Base-by-base conservation (phyloP, 768 basidiomycete species). In the Lentinula sp. region DNA sequence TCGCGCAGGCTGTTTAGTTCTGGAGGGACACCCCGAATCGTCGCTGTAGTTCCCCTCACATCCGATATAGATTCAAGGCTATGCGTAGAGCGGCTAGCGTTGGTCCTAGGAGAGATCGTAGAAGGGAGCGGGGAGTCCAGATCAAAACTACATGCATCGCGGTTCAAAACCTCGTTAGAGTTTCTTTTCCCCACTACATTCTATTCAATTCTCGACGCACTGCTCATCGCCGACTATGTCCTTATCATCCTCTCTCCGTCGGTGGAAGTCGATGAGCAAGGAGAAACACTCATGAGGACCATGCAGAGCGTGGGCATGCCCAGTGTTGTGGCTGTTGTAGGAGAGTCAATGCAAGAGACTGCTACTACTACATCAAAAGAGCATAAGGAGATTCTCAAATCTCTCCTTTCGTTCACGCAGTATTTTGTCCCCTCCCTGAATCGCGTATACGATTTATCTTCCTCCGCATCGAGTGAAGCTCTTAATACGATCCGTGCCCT, bases 291-390 rank as follows among this genome's bases (percentile, higher is more conserved):
- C 9, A 81, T 98, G 23, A 85, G 96, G 35, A 87, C 85, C 18
- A 77, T 99, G 2, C 95, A 98, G 72, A 86, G 91, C 1, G 92
- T 97, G 66, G 96, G 95, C 12, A 84, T 97, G 36, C 91, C 93
- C 0, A 87, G 91, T 32, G 86, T 91, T 45, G 81, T 94, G 53
- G 83, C 93, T 28, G 85, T 90, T 23, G 81, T 93, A 48, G 78
- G 82, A 59, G 62, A 75, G 12, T 67, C 76, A 3, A 71, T 84
- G 65, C 75, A 5, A 32, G 55, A 41, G 20, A 41, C 15, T 56
- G 28, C 55, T 2, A 39, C 53, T 1, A 56, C 23, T 4, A 23
- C 18, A 39, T 10, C 23, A 41, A 56, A 56, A 33, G 41, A 56
- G 28, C 85, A 84, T 35, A 67, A 84, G 1, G 84, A 83, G 16